Percentiles rank a stretch among this genome's conserved stretches.
Evolutionary conservation across 768 basidiomycete genomes (phyloP).

Genomic region (Ramaria sp.): DNA sequence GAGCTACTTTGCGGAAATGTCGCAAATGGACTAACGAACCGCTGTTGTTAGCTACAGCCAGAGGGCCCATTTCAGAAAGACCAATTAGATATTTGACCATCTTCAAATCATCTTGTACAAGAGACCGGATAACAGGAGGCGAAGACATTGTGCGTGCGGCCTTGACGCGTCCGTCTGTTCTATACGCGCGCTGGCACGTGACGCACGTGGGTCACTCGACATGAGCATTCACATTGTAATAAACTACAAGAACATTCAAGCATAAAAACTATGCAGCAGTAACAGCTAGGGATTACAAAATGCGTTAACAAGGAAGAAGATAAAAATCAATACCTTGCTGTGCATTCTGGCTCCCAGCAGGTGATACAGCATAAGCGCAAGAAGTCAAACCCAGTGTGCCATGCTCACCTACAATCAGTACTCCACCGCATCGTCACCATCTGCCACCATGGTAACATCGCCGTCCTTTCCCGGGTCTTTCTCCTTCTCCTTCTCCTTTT

Average conservation of each 20-base stretch:
- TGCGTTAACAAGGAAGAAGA: not conserved
- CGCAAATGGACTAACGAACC: conserved; percentile 24
- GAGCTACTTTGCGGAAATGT: not conserved
- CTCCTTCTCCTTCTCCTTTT: conserved; percentile 8
- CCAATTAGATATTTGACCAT: conserved; percentile 53
- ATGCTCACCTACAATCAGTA: conserved; percentile 30
- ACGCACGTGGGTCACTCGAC: not conserved
- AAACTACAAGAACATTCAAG: not conserved
- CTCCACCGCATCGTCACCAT: conserved; percentile 76
- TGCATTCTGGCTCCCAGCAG: not conserved
- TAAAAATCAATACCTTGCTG: conserved; percentile 1
- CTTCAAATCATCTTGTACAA: conserved; percentile 42
- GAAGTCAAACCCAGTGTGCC: not conserved
- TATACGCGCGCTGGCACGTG: not conserved
- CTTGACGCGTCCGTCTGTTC: too few species aligned
- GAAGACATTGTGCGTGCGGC: not conserved
- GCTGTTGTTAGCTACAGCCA: conserved; percentile 56
- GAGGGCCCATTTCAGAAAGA: conserved; percentile 53
- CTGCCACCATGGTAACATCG: conserved; percentile 40
- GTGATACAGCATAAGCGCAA: not conserved
- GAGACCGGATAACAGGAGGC: conserved; percentile 39
- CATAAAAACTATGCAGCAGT: not conserved
- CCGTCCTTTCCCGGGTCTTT: conserved; percentile 23
- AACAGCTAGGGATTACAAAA: not conserved
- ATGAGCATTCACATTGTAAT: not conserved